Conservation (phyloP, 495 filamentous ascomycete species). For the Neurospora intermedia region DNA sequence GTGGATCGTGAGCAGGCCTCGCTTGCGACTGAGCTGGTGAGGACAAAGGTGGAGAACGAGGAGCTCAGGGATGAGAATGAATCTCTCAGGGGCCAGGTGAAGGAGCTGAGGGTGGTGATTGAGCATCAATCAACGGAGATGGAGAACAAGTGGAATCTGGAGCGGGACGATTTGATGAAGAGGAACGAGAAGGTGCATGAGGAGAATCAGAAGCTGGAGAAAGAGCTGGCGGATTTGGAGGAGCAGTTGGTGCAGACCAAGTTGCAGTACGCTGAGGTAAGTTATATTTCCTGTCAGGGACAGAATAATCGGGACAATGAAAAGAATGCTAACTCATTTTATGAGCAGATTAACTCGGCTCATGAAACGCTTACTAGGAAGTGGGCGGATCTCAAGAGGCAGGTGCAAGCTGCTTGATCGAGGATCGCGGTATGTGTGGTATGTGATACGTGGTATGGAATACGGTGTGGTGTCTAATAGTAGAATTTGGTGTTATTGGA, state of each 20-base stretch:
- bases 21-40: constrained; percentile 80
- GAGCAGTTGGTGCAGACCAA: constrained; percentile 87
- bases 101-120: constrained; percentile 71
- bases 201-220: constrained; percentile 80
- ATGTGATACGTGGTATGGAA: not conserved
- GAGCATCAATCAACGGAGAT: constrained; percentile 85
- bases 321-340: constrained; percentile 5
- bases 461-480: not conserved
- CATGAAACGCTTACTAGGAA: constrained; percentile 68
- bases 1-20: constrained; percentile 90
- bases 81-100: constrained; percentile 67
- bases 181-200: constrained; percentile 90
- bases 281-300: constrained; percentile 8
- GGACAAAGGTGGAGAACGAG: constrained; percentile 87
- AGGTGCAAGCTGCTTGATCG: constrained; percentile 22
- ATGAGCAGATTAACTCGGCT: constrained; percentile 51
- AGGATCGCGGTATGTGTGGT: not conserved
- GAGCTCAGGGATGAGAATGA: constrained; percentile 82
- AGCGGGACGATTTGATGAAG: constrained; percentile 89
- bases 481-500: not conserved
- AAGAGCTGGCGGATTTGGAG: constrained; percentile 89
- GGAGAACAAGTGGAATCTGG: constrained; percentile 65
- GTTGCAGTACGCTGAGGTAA: constrained; percentile 90
- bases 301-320: constrained; percentile 1
- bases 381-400: constrained; percentile 70